Base-by-base conservation (phyloP, 331 rosid species). In the Dryas integrifolia region DNA sequence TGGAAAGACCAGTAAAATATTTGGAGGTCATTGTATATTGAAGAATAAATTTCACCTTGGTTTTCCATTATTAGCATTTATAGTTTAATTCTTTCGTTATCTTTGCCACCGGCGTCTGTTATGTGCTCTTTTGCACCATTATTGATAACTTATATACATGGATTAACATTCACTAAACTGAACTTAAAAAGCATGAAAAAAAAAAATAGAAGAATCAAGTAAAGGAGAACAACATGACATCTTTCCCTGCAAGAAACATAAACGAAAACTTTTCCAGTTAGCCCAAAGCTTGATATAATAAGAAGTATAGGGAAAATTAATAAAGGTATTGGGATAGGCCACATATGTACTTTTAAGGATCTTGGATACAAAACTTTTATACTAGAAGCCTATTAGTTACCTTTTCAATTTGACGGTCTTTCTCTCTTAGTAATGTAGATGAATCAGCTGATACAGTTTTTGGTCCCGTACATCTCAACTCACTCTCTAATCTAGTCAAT, bases 351-450 rank as follows among this genome's bases (percentile, higher is more conserved):
- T 46, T 43, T 44, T 53, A 52, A 73, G 60, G 66, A 45, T 6
- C 11, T 7, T 15, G 65, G 40, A 55, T 56, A 55, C 21, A 30
- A 7, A 63, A 39, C 24, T 67, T 40, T 58, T 50, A 9, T 38
- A n/a, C 46, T 65, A 67, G 62, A 77, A 26, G 49, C n/a, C 45
- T 49, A 5, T 45, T 68, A 9, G 75, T 80, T 69, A 95, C 98
- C 99, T 82, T 95, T 77, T 88, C 98, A 79, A 95, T 90, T 76
- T 90, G 88, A 46, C 73, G 85, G 72, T 95, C 99, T 76, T 87
- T 92, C 76, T 95, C 96, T 82, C 85, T 85, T 77, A 95, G 63
- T 79, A 88, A 60, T 7, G 82, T 80, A 15, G 88, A 35, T 74
- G 83, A 83, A 83, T 88, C 94, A 73, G 83, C 63, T 53, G 70